Base-by-base conservation (phyloP, 2,329 filamentous ascomycete species). In the Botrytis paeoniae region DNA sequence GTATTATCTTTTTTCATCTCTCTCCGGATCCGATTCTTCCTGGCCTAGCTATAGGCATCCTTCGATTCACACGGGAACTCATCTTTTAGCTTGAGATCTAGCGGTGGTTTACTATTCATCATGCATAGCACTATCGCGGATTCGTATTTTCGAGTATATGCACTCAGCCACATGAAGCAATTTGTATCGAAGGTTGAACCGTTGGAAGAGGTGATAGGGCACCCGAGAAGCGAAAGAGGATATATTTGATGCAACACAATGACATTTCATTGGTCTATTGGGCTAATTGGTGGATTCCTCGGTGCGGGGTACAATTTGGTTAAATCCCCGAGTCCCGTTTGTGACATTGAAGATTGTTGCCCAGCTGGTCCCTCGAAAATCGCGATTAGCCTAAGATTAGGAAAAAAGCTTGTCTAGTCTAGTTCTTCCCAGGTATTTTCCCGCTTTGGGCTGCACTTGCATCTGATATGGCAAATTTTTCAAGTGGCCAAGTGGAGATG, bases 331-430 rank as follows among this genome's bases (percentile, higher is more conserved):
- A 68, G 35, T 57, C 48, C 35, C 48, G 16, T 69, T 69, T 54
- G 22, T 57, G 48, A 39, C 35, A 69, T n/a, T 32, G 39, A 54
- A 66, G 48, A 57, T 57, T 57, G 48, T 68, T 68, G 65, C 35
- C 48, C 65, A 41, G 65, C 48, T 68, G 48, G 35, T 57, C 29
- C 37, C 25, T 69, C 65, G n/a, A 69, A 29, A 29, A 57, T 57
- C 18, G 5, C 48, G 48, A 57, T 57, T 25, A 41, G 37, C 65
- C 65, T 69, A 41, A 57, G 35, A 41, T 69, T 57, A 57, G 25
- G 16, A 8, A 43, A 59, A 69, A 69, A 57, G 65, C 65, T 69
- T 69, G 65, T 69, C 65, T 41, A 54, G 25, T 41, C 48, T 41
- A 54, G 25, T 41, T 35, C 64, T 22, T 54, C 35, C 64, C 25